Evolutionary conservation across 495 filamentous ascomycete species (phyloP).

Genomic region (Talaromyces proteolyticus): DNA sequence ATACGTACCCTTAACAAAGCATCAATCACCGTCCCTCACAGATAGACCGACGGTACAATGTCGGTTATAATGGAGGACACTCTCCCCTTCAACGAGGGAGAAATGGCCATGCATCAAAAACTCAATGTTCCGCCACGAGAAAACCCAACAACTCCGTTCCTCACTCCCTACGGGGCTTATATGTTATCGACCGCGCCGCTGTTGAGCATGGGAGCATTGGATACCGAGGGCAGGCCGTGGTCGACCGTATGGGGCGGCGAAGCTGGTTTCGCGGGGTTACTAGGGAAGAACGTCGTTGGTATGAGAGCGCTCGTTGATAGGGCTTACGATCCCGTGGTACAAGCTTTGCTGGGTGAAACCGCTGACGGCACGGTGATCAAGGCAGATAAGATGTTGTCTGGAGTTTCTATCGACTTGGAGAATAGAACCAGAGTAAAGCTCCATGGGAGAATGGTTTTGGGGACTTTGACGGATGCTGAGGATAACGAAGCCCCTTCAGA

Average conservation of each 20-base stretch:
- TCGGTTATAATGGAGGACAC: constrained; percentile 27
- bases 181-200: constrained; percentile 54
- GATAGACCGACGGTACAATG: constrained; percentile 34
- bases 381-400: constrained; percentile 44
- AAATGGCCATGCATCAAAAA: constrained; percentile 39
- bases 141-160: constrained; percentile 56
- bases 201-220: constrained; percentile 64
- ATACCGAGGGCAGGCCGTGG: constrained; percentile 60
- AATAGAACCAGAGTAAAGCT: constrained; percentile 62
- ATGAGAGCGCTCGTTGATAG: constrained; percentile 52
- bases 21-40: no score
- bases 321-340: constrained; percentile 58
- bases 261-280: constrained; percentile 53
- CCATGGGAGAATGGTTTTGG: constrained; percentile 56
- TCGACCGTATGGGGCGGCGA: constrained; percentile 70
- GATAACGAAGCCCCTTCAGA: constrained; percentile 14
- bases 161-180: constrained; percentile 46
- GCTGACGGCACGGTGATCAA: constrained; percentile 32
- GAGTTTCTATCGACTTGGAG: constrained; percentile 61
- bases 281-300: constrained; percentile 52
- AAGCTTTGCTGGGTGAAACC: constrained; percentile 38
- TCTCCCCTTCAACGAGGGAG: constrained; percentile 47
- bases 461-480: constrained; percentile 33
- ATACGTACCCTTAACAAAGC: no score
- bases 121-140: constrained; percentile 38